Percentiles rank a stretch among this genome's conserved stretches.
phyloP scores from a whole-genome alignment of 192 early-diverging fungal genomes.

The Backusella australiensis region DNA sequence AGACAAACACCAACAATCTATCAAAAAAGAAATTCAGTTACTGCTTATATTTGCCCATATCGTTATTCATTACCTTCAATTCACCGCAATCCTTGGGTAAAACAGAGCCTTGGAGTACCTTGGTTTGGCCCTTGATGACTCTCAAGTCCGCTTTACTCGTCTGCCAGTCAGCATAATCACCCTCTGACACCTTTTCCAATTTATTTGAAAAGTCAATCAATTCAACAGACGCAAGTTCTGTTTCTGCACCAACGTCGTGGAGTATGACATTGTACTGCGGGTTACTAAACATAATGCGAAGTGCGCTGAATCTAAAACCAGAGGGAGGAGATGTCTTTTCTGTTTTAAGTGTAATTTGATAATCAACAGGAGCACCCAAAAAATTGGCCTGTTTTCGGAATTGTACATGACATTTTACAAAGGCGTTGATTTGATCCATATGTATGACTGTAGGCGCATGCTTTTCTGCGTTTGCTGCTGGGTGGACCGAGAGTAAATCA shows the following conservation, averaged over 20 bases:
- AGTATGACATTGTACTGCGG: slow-evolving; percentile 51
- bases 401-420: slow-evolving; percentile 51
- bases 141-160: slow-evolving; percentile 42
- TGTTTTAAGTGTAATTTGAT: slow-evolving; percentile 57
- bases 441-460: slow-evolving; percentile 34
- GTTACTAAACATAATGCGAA: slow-evolving; percentile 62
- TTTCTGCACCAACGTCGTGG: slow-evolving; percentile 20
- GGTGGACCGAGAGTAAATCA: slow-evolving; percentile 24
- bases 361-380: slow-evolving; percentile 52
- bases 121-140: slow-evolving; percentile 46
- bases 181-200: slow-evolving; percentile 3
- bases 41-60: background rate
- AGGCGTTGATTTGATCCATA: slow-evolving; percentile 69
- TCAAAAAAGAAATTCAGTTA: background rate
- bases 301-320: slow-evolving; percentile 41
- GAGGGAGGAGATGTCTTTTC: slow-evolving; percentile 42
- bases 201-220: slow-evolving; percentile 30
- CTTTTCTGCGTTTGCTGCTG: slow-evolving; percentile 19
- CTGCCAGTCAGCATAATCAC: slow-evolving; percentile 33
- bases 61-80: slow-evolving; percentile 47
- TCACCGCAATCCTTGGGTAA: slow-evolving; percentile 53
- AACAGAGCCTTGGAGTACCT: slow-evolving; percentile 58
- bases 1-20: slow-evolving; percentile 46
- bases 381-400: slow-evolving; percentile 45
- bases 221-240: background rate